Evolutionary conservation across 768 basidiomycete genomes (phyloP).

Genomic region (Lactifluus hygrophoroides): DNA sequence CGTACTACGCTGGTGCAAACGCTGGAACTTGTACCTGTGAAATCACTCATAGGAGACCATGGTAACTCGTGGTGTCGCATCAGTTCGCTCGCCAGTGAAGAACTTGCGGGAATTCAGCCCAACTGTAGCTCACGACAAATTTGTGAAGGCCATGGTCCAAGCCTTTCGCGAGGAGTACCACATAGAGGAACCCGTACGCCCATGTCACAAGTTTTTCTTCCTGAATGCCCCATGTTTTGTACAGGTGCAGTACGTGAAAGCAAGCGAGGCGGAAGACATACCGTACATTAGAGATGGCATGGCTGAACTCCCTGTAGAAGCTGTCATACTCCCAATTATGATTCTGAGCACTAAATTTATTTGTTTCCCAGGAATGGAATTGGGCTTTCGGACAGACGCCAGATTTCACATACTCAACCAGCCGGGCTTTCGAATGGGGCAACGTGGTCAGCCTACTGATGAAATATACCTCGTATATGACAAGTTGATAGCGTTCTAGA

Average conservation of each 20-base stretch:
- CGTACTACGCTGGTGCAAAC: neutral
- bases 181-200: conserved; percentile 29
- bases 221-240: neutral
- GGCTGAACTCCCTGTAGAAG: conserved; percentile 58
- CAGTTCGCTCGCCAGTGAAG: conserved; percentile 87
- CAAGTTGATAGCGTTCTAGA: conserved; percentile 26
- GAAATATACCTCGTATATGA: neutral
- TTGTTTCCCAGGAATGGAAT: conserved; percentile 63
- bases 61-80: conserved; percentile 78
- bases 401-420: conserved; percentile 67
- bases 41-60: conserved; percentile 51
- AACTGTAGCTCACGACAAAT: conserved; percentile 54
- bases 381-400: conserved; percentile 94
- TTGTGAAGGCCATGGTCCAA: conserved; percentile 56
- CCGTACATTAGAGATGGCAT: conserved; percentile 63
- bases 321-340: neutral
- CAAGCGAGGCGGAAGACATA: conserved; percentile 39
- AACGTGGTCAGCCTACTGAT: conserved; percentile 29
- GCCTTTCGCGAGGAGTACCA: conserved; percentile 60
- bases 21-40: neutral
- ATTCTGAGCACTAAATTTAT: neutral
- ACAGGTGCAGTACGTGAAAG: conserved; percentile 20
- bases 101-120: conserved; percentile 57
- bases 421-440: conserved; percentile 33
- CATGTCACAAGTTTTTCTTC: neutral